Conservation (phyloP, 2,329 filamentous ascomycete species). For the Verticillium dahliae region DNA sequence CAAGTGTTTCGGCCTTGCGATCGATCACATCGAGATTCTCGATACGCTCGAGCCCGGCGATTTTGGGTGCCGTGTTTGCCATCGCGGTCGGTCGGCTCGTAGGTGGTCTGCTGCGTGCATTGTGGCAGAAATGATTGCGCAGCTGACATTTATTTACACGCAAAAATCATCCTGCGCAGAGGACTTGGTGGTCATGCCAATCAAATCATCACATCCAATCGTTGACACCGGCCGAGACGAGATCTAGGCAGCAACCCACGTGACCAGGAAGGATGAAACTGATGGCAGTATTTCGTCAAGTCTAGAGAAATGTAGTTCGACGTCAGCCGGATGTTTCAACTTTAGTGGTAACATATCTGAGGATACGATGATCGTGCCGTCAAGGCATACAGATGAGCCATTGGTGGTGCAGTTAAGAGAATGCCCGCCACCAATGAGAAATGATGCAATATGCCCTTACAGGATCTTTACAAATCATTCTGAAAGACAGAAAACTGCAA, state of each 20-base stretch:
- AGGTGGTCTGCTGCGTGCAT: no score
- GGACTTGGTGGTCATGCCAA: background rate
- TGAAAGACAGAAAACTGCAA: no score
- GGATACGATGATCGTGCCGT: no score
- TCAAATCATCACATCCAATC: background rate
- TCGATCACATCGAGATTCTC: conserved; percentile 11
- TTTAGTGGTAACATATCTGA: no score
- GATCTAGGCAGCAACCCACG: background rate
- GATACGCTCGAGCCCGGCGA: conserved; percentile 5
- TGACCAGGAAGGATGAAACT: background rate
- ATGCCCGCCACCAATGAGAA: no score
- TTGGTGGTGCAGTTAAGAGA: no score
- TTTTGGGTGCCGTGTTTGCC: conserved; percentile 7
- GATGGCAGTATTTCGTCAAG: background rate
- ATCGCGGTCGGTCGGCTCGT: background rate
- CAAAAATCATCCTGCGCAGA: background rate
- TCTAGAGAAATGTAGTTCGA: no score
- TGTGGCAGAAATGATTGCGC: background rate
- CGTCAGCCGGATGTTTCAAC: no score
- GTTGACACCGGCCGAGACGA: background rate
- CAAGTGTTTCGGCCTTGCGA: conserved; percentile 28
- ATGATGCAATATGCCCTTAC: no score
- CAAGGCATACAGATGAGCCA: no score
- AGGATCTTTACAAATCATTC: no score
- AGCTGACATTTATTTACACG: no score